phyloP scores from a whole-genome alignment of 2,329 filamentous ascomycete species.

The Talaromyces verruculosus region DNA sequence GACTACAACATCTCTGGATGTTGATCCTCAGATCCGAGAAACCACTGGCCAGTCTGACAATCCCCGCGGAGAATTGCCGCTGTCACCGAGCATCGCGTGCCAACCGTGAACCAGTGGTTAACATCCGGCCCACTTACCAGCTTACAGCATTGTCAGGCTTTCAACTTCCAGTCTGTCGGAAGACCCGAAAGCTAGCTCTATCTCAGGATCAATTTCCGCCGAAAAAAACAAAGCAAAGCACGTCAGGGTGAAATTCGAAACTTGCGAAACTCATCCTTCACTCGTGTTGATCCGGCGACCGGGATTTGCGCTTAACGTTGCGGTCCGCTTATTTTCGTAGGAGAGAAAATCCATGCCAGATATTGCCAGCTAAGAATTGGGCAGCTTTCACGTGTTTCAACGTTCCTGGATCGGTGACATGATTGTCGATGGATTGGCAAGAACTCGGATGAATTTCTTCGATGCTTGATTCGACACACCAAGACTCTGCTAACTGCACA shows the following conservation, averaged over 20 bases:
- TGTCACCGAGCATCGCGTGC: background rate
- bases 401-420: background rate
- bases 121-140: background rate
- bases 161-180: background rate
- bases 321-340: background rate
- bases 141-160: background rate
- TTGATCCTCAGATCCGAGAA: background rate
- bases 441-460: background rate
- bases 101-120: background rate
- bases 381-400: slow-evolving; percentile 5
- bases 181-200: background rate
- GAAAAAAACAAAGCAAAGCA: background rate
- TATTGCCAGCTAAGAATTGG: background rate
- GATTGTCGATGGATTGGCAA: background rate
- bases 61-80: background rate
- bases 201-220: background rate
- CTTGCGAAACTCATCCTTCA: background rate
- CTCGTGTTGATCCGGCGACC: background rate
- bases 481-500: background rate
- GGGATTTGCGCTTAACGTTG: slow-evolving; percentile 5
- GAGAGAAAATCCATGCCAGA: background rate
- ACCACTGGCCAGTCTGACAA: background rate
- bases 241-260: background rate
- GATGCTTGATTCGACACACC: background rate
- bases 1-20: background rate